Percentiles rank a stretch among this genome's conserved stretches.
Evolutionary conservation across 2,329 filamentous ascomycete genomes (phyloP).

Genomic region (Alternaria atra): DNA sequence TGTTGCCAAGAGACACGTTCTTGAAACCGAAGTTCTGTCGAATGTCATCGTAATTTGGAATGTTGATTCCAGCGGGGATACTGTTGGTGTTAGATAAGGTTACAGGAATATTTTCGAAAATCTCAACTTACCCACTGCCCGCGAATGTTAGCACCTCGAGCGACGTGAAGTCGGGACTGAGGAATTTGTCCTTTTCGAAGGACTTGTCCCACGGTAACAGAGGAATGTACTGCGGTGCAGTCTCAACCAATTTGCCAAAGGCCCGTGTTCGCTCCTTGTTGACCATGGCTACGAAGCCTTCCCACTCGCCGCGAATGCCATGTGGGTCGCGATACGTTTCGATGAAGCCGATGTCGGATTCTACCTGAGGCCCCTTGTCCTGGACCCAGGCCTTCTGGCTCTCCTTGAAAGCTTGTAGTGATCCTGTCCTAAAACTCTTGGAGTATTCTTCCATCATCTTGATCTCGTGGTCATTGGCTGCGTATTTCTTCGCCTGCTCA

Average conservation of each 20-base stretch:
- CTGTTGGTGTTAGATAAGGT: constrained; percentile 23
- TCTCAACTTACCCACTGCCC: constrained; percentile 58
- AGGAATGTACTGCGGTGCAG: constrained; percentile 83
- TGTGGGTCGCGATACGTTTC: constrained; percentile 65
- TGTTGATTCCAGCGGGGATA: constrained; percentile 68
- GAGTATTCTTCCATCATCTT: constrained; percentile 59
- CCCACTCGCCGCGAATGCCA: constrained; percentile 63
- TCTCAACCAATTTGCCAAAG: constrained; percentile 84
- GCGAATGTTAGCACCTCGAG: constrained; percentile 89
- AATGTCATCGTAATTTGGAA: constrained; percentile 70
- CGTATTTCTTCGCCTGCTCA: constrained; percentile 58
- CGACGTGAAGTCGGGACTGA: constrained; percentile 94
- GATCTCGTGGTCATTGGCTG: constrained; percentile 56
- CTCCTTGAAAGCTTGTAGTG: constrained; percentile 60
- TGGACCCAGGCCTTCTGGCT: constrained; percentile 63
- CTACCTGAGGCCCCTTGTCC: constrained; percentile 61
- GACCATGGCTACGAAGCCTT: constrained; percentile 68
- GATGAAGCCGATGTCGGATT: constrained; percentile 64
- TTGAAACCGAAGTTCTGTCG: constrained; percentile 88
- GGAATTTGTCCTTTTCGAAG: constrained; percentile 96
- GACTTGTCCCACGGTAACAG: constrained; percentile 86
- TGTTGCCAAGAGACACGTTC: constrained; percentile 92
- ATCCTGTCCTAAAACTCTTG: constrained; percentile 61
- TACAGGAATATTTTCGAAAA: too few relatives aligned
- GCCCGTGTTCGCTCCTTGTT: constrained; percentile 90